These are phyloP conservation scores for Suhomyces wounanorum DNA, from an alignment of 1,139 yeast genomes.

Conservation along the genomic window DNA sequence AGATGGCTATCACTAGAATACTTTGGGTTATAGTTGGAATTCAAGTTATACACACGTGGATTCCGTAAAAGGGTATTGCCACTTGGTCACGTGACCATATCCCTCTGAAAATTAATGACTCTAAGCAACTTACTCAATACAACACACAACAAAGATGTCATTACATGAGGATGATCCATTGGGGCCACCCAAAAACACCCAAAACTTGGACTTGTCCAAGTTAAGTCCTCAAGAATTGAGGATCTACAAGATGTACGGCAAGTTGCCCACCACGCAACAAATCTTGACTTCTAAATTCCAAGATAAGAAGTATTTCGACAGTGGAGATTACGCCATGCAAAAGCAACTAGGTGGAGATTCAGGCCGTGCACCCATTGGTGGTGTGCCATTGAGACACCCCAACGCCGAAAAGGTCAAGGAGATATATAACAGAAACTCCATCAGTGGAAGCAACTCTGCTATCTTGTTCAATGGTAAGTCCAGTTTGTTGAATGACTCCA, in stretches of 20 bases:
- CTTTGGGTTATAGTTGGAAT: not conserved
- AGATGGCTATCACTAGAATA: too few species aligned
- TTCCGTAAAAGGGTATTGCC: not conserved
- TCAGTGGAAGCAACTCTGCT: constrained; percentile 48
- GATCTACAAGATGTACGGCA: constrained; percentile 81
- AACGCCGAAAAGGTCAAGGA: constrained; percentile 53
- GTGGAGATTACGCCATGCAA: constrained; percentile 96
- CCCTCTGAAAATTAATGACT: constrained; percentile 12
- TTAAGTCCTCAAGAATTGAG: constrained; percentile 69
- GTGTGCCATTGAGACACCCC: constrained; percentile 47
- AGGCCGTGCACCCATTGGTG: constrained; percentile 30
- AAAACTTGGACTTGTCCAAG: constrained; percentile 55
- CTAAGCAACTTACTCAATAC: constrained; percentile 1
- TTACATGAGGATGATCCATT: constrained; percentile 48
- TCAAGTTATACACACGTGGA: not conserved
- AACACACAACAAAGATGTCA: constrained; percentile 9
- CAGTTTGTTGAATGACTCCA: constrained; percentile 46
- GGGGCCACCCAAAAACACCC: constrained; percentile 49
- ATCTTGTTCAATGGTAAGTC: constrained; percentile 50
- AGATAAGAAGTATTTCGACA: constrained; percentile 92
- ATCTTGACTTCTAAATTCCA: constrained; percentile 75
- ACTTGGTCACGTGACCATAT: constrained; percentile 7
- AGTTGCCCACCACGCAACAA: constrained; percentile 84
- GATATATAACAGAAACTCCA: constrained; percentile 47
- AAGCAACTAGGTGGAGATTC: constrained; percentile 48